Percentiles rank a stretch among this genome's conserved stretches.
Evolutionary conservation across 768 basidiomycete genomes (phyloP).

Genomic region (Glaciozyma martinii): DNA sequence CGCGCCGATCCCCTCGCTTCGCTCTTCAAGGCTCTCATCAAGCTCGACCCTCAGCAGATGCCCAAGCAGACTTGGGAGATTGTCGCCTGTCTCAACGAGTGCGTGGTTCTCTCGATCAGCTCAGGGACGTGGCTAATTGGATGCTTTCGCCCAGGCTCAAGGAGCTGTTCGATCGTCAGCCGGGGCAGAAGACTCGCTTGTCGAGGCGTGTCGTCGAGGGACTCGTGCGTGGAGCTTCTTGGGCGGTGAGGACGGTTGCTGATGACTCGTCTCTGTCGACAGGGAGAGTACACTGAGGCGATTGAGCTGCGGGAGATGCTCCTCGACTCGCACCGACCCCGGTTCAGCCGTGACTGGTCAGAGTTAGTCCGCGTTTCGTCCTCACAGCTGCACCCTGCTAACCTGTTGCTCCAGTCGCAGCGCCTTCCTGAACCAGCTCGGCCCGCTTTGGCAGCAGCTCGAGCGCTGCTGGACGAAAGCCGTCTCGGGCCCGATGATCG

Average conservation of each 20-base stretch:
- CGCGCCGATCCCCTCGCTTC: constrained; percentile 12
- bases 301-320: constrained; percentile 19
- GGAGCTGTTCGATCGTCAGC: constrained; percentile 6
- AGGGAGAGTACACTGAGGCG: constrained; percentile 21
- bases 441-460: constrained; percentile 16
- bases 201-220: constrained; percentile 14
- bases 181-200: constrained; percentile 10
- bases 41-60: constrained; percentile 5
- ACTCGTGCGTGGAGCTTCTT: not conserved
- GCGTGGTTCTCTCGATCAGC: not conserved
- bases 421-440: constrained; percentile 12
- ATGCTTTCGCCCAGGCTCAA: not conserved
- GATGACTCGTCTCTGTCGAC: not conserved
- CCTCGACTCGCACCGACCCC: constrained; percentile 14
- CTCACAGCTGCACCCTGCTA: not conserved
- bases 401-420: not conserved
- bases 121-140: not conserved
- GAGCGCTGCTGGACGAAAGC: constrained; percentile 11
- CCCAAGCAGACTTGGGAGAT: constrained; percentile 11
- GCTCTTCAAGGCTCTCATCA: constrained; percentile 7
- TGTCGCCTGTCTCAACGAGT: constrained; percentile 13
- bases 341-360: constrained; percentile 6
- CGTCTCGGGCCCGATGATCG: not conserved
- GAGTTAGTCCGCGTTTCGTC: constrained; percentile 1
- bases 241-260: not conserved